A percentile compares a stretch with the other conserved stretches of the same genome.
Conservation (phyloP, 345 rosid species). For the Angophora floribunda region DNA sequence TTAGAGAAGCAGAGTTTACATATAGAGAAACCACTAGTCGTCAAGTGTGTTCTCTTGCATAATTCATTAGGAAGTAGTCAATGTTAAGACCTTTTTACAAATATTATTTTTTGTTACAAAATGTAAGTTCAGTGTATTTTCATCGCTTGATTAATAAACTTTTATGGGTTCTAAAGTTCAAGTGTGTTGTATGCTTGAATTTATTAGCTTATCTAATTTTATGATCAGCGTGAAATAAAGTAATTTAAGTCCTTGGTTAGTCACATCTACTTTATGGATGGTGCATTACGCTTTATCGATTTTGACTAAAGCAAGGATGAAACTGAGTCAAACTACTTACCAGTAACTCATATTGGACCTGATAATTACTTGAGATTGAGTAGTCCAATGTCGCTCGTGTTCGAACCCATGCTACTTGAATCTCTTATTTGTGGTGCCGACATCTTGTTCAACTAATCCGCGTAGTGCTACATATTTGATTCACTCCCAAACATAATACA, state of each 20-base stretch:
- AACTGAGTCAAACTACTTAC: not conserved
- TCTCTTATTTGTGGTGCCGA: not conserved
- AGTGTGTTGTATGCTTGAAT: not conserved
- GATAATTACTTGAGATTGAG: not conserved
- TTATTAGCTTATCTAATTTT: not conserved
- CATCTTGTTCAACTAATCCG: not conserved
- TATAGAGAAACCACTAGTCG: not conserved
- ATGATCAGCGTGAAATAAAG: not conserved
- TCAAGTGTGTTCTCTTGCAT: not conserved
- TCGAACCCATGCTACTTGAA: not conserved
- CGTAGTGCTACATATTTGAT: not conserved
- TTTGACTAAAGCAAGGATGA: not conserved
- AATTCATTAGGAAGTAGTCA: not conserved
- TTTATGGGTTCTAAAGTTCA: not conserved
- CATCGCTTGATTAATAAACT: not conserved
- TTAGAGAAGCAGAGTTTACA: not conserved
- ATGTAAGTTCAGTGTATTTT: not conserved
- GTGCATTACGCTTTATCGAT: not conserved
- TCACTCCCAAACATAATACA: too few species aligned
- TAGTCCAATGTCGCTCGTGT: not conserved
- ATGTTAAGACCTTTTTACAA: not conserved
- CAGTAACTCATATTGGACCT: not conserved
- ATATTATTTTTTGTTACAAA: fast-evolving
- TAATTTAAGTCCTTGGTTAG: not conserved
- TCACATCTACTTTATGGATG: not conserved